phyloP scores from a whole-genome alignment of 148 eudicot species.

The Linanthus parryae region DNA sequence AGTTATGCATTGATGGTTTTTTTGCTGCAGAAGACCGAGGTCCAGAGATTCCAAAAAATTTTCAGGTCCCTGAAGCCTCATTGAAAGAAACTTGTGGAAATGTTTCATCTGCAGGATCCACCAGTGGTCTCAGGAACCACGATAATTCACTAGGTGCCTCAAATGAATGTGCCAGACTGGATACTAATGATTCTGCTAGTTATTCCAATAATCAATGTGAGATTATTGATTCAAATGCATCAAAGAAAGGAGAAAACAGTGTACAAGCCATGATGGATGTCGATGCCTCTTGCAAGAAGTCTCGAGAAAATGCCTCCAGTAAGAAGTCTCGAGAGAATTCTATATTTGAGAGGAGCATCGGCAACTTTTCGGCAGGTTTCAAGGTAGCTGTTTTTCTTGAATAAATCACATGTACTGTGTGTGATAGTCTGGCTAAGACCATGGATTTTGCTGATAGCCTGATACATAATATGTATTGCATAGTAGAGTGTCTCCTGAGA shows the following conservation, averaged over 20 bases:
- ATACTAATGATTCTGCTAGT: not conserved
- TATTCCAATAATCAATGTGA: not conserved
- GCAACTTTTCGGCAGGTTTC: constrained; percentile 16
- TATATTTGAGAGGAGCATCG: constrained; percentile 10
- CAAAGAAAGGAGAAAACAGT: not conserved
- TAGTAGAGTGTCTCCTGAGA: too few relatives aligned
- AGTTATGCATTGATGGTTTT: constrained; percentile 4
- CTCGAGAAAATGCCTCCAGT: constrained; percentile 13
- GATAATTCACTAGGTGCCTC: not conserved
- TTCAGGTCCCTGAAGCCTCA: constrained; percentile 8
- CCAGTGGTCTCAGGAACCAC: not conserved
- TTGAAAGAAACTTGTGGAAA: constrained; percentile 1
- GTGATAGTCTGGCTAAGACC: too few relatives aligned
- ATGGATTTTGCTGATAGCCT: too few relatives aligned
- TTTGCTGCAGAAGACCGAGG: constrained; percentile 7
- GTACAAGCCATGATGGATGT: constrained; percentile 3
- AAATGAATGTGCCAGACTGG: not conserved
- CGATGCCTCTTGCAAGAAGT: constrained; percentile 9
- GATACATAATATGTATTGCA: too few relatives aligned
- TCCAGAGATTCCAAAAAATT: constrained; percentile 13
- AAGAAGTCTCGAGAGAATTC: too few relatives aligned
- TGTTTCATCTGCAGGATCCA: constrained; percentile 6
- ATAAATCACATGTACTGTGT: not conserved
- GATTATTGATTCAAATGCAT: constrained; percentile 1
- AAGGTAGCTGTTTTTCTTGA: constrained; percentile 16